A percentile compares a stretch with the other conserved stretches of the same genome.
These are phyloP conservation scores for Ceratocystis eucalypticola DNA, from an alignment of 2,329 filamentous ascomycete species.

Conservation along the genomic window DNA sequence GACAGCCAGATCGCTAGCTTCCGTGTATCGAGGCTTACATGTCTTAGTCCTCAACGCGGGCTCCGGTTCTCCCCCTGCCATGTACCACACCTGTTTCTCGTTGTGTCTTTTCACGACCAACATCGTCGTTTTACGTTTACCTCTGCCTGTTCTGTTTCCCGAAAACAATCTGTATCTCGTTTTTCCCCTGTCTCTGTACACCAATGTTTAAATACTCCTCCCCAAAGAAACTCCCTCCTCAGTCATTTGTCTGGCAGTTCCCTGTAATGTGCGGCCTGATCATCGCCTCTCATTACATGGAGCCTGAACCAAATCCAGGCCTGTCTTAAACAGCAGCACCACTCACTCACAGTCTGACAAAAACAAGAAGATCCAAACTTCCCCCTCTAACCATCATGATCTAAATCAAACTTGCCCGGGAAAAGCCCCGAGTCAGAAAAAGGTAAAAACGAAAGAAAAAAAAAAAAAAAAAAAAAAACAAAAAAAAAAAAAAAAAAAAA, in stretches of 20 bases:
- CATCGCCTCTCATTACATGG: not conserved
- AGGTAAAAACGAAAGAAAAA: not conserved
- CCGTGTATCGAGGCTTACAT: not conserved
- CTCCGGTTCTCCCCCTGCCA: not conserved
- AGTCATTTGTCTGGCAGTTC: not conserved
- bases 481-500: too few relatives aligned
- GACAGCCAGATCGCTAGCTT: not conserved
- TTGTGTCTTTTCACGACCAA: too few relatives aligned
- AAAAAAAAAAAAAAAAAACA: too few relatives aligned
- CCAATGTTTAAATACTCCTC: not conserved
- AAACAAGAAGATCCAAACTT: not conserved
- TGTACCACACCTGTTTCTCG: not conserved
- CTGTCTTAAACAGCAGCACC: not conserved
- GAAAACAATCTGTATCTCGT: too few relatives aligned
- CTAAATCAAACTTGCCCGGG: not conserved
- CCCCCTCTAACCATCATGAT: not conserved
- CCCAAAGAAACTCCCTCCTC: not conserved
- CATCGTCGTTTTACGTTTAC: too few relatives aligned
- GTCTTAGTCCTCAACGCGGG: not conserved
- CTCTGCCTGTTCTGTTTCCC: too few relatives aligned
- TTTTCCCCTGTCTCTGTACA: too few relatives aligned
- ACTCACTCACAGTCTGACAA: not conserved
- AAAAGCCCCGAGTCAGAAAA: not conserved
- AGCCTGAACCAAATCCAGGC: not conserved
- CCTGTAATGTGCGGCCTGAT: not conserved